Conservation (phyloP, 1,139 yeast genomes). For the Pichia sp. region DNA sequence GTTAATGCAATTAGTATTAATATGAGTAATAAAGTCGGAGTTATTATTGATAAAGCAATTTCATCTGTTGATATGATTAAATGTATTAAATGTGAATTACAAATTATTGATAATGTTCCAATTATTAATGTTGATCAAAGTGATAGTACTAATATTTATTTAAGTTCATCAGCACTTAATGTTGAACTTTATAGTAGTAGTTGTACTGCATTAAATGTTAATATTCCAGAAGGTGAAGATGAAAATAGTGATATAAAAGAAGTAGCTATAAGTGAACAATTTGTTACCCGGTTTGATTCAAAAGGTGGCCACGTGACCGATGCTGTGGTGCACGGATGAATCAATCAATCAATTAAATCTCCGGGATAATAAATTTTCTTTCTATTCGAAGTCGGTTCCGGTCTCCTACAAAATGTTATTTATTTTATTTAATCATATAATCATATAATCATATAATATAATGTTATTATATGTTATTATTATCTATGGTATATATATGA, state of each 20-base stretch:
- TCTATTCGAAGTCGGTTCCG: no score
- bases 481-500: no score
- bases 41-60: constrained; percentile 77
- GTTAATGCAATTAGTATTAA: constrained; percentile 82
- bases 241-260: constrained; percentile 59
- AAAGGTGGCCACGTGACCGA: constrained; percentile 41
- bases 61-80: constrained; percentile 87
- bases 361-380: not conserved
- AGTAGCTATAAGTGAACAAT: constrained; percentile 81
- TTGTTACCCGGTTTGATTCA: constrained; percentile 49
- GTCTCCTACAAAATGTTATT: no score
- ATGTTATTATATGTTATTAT: no score
- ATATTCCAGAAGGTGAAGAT: constrained; percentile 60
- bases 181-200: constrained; percentile 78
- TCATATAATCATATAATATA: no score
- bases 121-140: constrained; percentile 83
- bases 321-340: constrained; percentile 39
- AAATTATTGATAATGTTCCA: constrained; percentile 73
- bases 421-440: no score
- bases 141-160: constrained; percentile 77
- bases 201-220: constrained; percentile 77
- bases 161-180: constrained; percentile 61
- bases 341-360: no score
- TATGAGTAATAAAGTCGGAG: constrained; percentile 63
- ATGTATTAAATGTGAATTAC: constrained; percentile 75